Conservation (phyloP, 495 filamentous ascomycete genomes). For the Penicillium soppii region DNA sequence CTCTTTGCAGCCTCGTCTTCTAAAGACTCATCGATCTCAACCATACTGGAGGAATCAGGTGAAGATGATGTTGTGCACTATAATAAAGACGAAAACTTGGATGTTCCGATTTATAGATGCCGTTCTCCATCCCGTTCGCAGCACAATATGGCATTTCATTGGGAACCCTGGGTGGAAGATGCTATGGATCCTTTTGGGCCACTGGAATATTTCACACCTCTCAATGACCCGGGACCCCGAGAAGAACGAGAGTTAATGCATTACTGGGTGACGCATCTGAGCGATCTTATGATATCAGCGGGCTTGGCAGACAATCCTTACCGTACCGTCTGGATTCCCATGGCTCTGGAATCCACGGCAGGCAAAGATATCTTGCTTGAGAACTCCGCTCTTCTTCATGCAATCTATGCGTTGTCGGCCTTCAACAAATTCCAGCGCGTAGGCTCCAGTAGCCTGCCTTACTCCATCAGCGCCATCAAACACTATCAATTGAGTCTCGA, state of each 20-base stretch:
- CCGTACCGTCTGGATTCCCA: neutral
- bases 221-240: neutral
- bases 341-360: neutral
- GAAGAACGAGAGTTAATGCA: neutral
- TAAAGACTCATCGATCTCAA: neutral
- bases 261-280: neutral
- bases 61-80: neutral
- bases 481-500: neutral
- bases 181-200: neutral
- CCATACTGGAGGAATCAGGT: neutral
- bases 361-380: neutral
- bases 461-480: neutral
- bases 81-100: neutral
- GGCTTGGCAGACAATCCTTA: neutral
- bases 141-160: neutral
- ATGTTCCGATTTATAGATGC: neutral
- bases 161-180: neutral
- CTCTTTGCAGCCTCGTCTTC: neutral
- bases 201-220: neutral
- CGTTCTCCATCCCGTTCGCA: neutral
- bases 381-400: neutral
- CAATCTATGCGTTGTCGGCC: neutral
- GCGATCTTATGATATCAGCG: neutral
- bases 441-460: neutral
- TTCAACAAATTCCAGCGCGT: neutral